Evolutionary conservation across 1,139 yeast species (phyloP).

Genomic region (Candida gigantensis): DNA sequence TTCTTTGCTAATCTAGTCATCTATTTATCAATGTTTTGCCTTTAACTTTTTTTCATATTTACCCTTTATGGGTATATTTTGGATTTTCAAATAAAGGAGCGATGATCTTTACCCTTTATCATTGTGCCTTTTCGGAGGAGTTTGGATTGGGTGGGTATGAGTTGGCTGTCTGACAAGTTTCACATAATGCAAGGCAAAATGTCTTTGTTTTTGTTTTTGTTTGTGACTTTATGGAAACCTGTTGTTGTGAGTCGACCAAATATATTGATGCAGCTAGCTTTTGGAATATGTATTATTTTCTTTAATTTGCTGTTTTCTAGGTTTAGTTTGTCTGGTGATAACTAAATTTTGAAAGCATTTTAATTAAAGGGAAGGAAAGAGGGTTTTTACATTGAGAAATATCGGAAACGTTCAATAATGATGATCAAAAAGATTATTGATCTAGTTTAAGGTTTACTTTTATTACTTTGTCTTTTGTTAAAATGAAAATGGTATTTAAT

Average conservation of each 20-base stretch:
- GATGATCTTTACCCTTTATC: conserved; percentile 96
- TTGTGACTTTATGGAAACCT: conserved; percentile 10
- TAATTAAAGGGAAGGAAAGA: too few relatives aligned
- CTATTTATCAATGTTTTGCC: conserved; percentile 50
- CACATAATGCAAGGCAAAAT: conserved; percentile 7
- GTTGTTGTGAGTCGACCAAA: conserved; percentile 20
- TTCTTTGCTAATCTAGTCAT: conserved; percentile 84
- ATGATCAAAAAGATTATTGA: too few relatives aligned
- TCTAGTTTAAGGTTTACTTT: too few relatives aligned
- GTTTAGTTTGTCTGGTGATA: conserved; percentile 3
- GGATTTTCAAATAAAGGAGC: conserved; percentile 83
- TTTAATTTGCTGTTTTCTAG: conserved; percentile 5
- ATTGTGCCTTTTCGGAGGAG: conserved; percentile 89
- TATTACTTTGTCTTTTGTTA: too few relatives aligned
- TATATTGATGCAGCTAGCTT: conserved; percentile 1
- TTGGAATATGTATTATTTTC: too few relatives aligned
- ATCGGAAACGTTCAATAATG: too few relatives aligned
- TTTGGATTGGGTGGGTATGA: conserved; percentile 88
- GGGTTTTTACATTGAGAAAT: too few relatives aligned
- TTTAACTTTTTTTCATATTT: too few relatives aligned
- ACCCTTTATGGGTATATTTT: too few relatives aligned
- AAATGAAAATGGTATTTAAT: too few relatives aligned
- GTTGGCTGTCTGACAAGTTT: conserved; percentile 99
- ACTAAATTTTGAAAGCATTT: conserved; percentile 4
- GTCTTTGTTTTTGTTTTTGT: background rate